Percentiles rank a stretch among this genome's conserved stretches.
phyloP scores from a whole-genome alignment of 2,329 filamentous ascomycete genomes.

The Aureobasidium lini region DNA sequence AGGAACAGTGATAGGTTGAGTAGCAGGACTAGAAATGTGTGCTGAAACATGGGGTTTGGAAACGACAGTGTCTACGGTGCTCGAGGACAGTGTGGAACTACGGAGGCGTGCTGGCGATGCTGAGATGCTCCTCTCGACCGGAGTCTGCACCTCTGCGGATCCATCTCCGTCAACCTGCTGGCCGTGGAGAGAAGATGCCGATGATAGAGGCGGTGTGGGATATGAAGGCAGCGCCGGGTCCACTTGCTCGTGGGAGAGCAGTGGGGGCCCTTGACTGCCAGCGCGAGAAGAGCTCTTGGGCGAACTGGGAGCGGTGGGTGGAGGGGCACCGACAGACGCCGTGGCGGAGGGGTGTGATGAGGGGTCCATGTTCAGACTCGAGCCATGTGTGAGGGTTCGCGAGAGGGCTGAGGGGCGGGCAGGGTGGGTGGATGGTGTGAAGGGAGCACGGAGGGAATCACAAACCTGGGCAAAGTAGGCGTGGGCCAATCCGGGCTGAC shows the following conservation, averaged over 20 bases:
- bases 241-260: slow-evolving; percentile 31
- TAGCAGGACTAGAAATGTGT: slow-evolving; percentile 62
- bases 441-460: slow-evolving; percentile 55
- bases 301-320: slow-evolving; percentile 31
- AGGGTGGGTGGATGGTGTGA: slow-evolving; percentile 14
- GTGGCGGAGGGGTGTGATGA: slow-evolving; percentile 15
- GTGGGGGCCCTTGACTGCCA: slow-evolving; percentile 20
- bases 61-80: slow-evolving; percentile 58
- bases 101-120: slow-evolving; percentile 25
- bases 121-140: slow-evolving; percentile 17
- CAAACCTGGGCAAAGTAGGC: slow-evolving; percentile 99
- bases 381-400: slow-evolving; percentile 16
- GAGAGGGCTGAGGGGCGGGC: slow-evolving; percentile 14
- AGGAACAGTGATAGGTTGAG: slow-evolving; percentile 38
- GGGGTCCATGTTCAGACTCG: slow-evolving; percentile 15
- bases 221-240: slow-evolving; percentile 20
- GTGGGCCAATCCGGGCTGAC: slow-evolving; percentile 84
- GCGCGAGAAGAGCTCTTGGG: slow-evolving; percentile 20
- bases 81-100: slow-evolving; percentile 31
- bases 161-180: slow-evolving; percentile 23
- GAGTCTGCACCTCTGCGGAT: slow-evolving; percentile 3
- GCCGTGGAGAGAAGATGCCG: slow-evolving; percentile 31
- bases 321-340: background rate
- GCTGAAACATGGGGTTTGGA: slow-evolving; percentile 58
- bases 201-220: slow-evolving; percentile 36